These are phyloP conservation scores for Cetraspora pellucida DNA, from an alignment of 192 early-diverging fungal genomes.

Conservation along the genomic window DNA sequence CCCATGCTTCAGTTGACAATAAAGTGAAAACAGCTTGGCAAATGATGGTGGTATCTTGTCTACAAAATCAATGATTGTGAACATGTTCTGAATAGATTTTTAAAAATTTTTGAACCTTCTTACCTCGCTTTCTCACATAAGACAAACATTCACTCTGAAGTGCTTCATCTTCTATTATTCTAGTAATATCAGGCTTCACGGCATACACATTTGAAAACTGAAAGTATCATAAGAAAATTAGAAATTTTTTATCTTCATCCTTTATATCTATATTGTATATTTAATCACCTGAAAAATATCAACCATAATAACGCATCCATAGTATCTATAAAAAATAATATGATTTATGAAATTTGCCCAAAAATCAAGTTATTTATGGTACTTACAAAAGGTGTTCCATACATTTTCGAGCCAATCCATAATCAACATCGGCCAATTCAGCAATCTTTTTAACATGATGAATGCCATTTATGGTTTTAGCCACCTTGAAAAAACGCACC, in stretches of 20 bases:
- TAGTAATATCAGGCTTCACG: conserved; percentile 62
- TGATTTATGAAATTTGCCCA: too few relatives aligned
- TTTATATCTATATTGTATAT: not conserved
- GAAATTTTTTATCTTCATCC: not conserved
- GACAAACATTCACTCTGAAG: conserved; percentile 76
- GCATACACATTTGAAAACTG: conserved; percentile 88
- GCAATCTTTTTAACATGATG: conserved; percentile 83
- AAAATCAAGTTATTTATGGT: not conserved
- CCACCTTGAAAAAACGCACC: conserved; percentile 51
- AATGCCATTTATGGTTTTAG: conserved; percentile 82
- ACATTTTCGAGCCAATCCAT: conserved; percentile 72
- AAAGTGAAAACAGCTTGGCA: conserved; percentile 73
- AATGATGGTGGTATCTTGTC: conserved; percentile 58
- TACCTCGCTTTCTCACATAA: conserved; percentile 68
- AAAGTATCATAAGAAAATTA: not conserved
- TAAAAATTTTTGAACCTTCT: not conserved
- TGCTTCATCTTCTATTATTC: conserved; percentile 60
- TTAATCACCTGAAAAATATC: conserved; percentile 81
- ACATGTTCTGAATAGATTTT: too few relatives aligned
- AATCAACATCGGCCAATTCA: conserved; percentile 74
- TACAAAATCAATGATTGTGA: conserved; percentile 29
- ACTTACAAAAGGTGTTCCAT: conserved; percentile 89
- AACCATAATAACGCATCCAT: conserved; percentile 86
- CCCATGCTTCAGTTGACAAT: conserved; percentile 78
- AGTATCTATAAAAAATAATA: conserved; percentile 58